A percentile compares a stretch with the other conserved stretches of the same genome.
Conservation (phyloP, 179 eudicot genomes). For the Kewa caespitosa region DNA sequence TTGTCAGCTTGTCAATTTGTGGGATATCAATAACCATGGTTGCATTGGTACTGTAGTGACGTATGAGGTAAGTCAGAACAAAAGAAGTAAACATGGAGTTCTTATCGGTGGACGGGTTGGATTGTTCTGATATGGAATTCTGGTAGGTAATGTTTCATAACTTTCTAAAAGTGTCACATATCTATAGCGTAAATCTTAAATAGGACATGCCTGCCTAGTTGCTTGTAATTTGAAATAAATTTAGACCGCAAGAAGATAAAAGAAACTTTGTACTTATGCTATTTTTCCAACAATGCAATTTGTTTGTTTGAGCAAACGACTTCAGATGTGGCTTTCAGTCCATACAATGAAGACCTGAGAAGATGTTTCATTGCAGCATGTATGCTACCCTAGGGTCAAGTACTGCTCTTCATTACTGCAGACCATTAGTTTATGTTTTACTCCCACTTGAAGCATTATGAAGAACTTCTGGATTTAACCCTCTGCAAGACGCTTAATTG, state of each 20-base stretch:
- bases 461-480: constrained; percentile 48
- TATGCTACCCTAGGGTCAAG: constrained; percentile 81
- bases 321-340: constrained; percentile 73
- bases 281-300: constrained; percentile 56
- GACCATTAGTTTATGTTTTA: constrained; percentile 94
- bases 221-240: not conserved
- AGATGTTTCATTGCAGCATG: constrained; percentile 85
- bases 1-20: constrained; percentile 79
- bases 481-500: constrained; percentile 76
- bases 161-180: constrained; percentile 7
- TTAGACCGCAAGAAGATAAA: too few species aligned
- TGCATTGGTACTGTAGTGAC: constrained; percentile 61
- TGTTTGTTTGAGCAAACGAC: constrained; percentile 77
- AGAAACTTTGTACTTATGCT: constrained; percentile 20
- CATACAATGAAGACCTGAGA: constrained; percentile 59
- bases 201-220: not conserved
- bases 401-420: constrained; percentile 77
- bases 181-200: not conserved
- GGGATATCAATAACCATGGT: constrained; percentile 77
- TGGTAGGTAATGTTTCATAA: constrained; percentile 49
- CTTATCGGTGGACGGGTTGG: constrained; percentile 93
- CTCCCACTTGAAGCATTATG: constrained; percentile 41
- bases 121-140: constrained; percentile 90
- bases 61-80: constrained; percentile 61
- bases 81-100: constrained; percentile 32